phyloP scores from a whole-genome alignment of 2,329 filamentous ascomycete genomes.

The Sporothrix inflata region DNA sequence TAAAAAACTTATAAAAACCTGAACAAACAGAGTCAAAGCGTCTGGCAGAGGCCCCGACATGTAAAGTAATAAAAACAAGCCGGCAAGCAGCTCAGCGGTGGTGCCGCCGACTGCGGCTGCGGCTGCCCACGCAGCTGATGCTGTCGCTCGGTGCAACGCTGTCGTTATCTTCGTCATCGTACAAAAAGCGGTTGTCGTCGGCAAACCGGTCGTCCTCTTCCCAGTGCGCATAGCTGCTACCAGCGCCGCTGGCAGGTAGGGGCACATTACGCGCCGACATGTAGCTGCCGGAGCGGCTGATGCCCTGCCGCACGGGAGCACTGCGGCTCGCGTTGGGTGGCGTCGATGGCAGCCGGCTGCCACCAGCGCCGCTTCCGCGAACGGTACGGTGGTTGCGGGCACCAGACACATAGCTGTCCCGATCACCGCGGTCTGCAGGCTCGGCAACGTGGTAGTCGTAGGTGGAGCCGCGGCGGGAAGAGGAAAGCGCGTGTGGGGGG shows the following conservation, averaged over 20 bases:
- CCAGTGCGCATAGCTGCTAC: constrained; percentile 44
- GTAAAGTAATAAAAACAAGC: background rate
- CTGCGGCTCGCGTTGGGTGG: constrained; percentile 34
- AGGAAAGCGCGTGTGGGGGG: constrained; percentile 25
- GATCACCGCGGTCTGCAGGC: constrained; percentile 39
- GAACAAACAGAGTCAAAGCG: background rate
- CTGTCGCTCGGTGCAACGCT: constrained; percentile 64
- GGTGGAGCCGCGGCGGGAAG: constrained; percentile 34
- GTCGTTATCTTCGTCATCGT: constrained; percentile 48
- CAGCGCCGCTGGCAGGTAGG: constrained; percentile 48
- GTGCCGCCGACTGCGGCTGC: constrained; percentile 38
- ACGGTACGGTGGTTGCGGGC: constrained; percentile 46
- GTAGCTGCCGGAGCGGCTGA: constrained; percentile 35
- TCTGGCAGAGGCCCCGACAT: background rate
- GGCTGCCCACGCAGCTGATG: constrained; percentile 62
- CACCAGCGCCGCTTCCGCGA: constrained; percentile 36
- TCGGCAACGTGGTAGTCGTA: constrained; percentile 30
- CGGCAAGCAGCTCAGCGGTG: constrained; percentile 30
- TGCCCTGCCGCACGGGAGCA: constrained; percentile 27
- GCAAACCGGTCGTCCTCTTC: constrained; percentile 25
- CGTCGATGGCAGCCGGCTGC: constrained; percentile 18
- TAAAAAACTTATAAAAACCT: constrained; percentile 10
- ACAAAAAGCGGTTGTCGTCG: constrained; percentile 16
- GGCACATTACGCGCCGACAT: constrained; percentile 42
- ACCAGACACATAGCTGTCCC: constrained; percentile 48